Base-by-base conservation (phyloP, 352 stramenopile species). In the Phytopythium helicoides region DNA sequence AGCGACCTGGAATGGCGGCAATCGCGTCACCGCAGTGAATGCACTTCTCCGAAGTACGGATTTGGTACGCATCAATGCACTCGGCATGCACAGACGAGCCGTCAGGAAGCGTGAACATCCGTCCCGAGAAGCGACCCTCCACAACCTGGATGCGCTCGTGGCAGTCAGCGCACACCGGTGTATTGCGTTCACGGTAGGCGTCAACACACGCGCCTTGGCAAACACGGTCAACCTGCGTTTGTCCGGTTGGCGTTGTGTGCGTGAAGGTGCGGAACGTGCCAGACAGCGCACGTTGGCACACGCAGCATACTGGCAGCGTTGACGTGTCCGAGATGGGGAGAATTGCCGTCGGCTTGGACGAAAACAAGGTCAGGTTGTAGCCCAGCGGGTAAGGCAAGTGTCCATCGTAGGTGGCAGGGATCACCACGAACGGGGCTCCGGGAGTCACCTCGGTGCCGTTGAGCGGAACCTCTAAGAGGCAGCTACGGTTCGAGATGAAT, bases 401-500 rank as follows among this genome's bases (percentile, higher is more conserved):
- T 2, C 76, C 73, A n/a, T 87, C 76, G 44, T 89, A 89, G 21
- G 78, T 89, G 25, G 72, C 78, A 4, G 78, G 76, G n/a, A 83
- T 82, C 18, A 89, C 68, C 5, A 86, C 75, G 47, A 81, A 87
- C 6, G 75, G 76, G 33, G 79, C 74, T 7, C 66, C 73, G 5
- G 60, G 60, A 26, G 69, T 64, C 9, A 48, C 39, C 11, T 68
- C 66, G 1, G 42, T 31, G 11, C 36, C 28, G 52, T 77, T 70
- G 19, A 89, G 75, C 28, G 60, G 55, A 8, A 76, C 56, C 31
- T 88, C 74, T 10, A 92, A 35, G 42, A 92, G 37, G 26, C 75
- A 91, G 48, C 83, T 92, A 35, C 83, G 81, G 63, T 86, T 94
- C 26, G 83, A 94, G 46, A 94, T 91, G 54, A 94, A 94, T 11